A percentile compares a stretch with the other conserved stretches of the same genome.
These are phyloP conservation scores for Ophidiomyces ophidiicola DNA, from an alignment of 2,329 filamentous ascomycete species.

Conservation along the genomic window DNA sequence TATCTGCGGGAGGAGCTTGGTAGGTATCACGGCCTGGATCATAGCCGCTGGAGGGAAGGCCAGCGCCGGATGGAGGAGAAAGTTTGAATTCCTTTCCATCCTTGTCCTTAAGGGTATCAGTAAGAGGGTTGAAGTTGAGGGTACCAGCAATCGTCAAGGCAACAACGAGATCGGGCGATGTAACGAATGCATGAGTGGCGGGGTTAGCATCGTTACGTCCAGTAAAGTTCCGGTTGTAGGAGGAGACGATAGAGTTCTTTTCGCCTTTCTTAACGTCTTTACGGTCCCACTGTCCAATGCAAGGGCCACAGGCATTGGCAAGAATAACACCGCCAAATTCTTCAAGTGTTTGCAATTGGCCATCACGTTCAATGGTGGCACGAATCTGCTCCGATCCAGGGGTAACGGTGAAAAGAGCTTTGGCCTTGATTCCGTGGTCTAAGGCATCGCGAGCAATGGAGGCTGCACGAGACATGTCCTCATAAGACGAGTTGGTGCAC, in stretches of 20 bases:
- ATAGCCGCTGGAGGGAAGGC: conserved; percentile 70
- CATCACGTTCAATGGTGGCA: conserved; percentile 80
- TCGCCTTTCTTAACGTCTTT: conserved; percentile 88
- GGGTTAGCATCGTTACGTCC: conserved; percentile 95
- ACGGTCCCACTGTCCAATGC: conserved; percentile 93
- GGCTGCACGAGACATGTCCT: conserved; percentile 88
- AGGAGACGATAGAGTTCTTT: conserved; percentile 93
- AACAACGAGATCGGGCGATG: conserved; percentile 79
- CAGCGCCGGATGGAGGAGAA: conserved; percentile 63
- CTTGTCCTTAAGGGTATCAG: conserved; percentile 83
- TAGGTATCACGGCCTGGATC: conserved; percentile 89
- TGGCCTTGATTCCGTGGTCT: conserved; percentile 84
- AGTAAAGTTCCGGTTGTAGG: conserved; percentile 99
- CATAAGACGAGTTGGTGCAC: conserved; percentile 85
- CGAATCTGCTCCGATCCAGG: conserved; percentile 96
- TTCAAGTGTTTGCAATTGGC: conserved; percentile 86
- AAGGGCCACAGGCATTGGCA: conserved; percentile 87
- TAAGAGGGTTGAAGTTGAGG: conserved; percentile 89
- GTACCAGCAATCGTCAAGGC: conserved; percentile 73
- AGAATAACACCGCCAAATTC: conserved; percentile 91
- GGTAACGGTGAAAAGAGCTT: conserved; percentile 85
- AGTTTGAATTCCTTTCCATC: conserved; percentile 94
- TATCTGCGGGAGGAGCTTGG: conserved; percentile 81
- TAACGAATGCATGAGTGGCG: conserved; percentile 84
- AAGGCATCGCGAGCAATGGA: conserved; percentile 86